These are phyloP conservation scores for Miamiensis avidus DNA, from an alignment of 169 alveolate genomes.

Conservation along the genomic window DNA sequence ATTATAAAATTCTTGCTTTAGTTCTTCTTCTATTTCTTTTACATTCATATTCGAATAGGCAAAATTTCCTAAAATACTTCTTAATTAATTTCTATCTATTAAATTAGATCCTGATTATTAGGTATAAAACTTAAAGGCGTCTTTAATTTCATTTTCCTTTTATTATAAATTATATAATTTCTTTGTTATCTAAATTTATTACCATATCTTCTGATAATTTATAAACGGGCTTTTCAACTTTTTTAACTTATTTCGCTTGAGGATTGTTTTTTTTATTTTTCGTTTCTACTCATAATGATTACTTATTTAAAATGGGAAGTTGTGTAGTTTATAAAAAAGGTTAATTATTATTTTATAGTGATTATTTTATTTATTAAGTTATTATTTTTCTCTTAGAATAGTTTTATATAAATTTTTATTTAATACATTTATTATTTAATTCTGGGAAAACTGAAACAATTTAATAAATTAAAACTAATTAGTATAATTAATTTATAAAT, in stretches of 20 bases:
- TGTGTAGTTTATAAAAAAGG: too few species aligned
- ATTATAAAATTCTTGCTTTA: conserved; percentile 7
- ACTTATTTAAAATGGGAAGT: too few species aligned
- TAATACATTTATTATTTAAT: too few species aligned
- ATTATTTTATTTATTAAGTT: too few species aligned
- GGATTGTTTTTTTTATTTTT: neutral
- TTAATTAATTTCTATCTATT: conserved; percentile 14
- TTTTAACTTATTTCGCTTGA: neutral
- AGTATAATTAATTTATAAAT: too few species aligned
- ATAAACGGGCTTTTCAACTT: neutral
- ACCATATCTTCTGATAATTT: neutral
- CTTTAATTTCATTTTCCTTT: conserved; percentile 25
- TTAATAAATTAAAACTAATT: too few species aligned
- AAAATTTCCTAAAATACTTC: conserved; percentile 24
- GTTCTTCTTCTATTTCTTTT: conserved; percentile 33
- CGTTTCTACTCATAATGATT: neutral
- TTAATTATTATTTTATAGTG: too few species aligned
- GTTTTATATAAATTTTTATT: too few species aligned
- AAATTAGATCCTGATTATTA: conserved; percentile 9
- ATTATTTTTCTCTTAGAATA: too few species aligned
- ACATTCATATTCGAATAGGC: conserved; percentile 22
- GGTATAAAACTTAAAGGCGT: conserved; percentile 20
- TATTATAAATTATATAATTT: too few species aligned
- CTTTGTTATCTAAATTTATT: too few species aligned
- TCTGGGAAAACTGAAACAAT: too few species aligned